Conservation (phyloP, 169 alveolate species). For the Theileria sp. region DNA sequence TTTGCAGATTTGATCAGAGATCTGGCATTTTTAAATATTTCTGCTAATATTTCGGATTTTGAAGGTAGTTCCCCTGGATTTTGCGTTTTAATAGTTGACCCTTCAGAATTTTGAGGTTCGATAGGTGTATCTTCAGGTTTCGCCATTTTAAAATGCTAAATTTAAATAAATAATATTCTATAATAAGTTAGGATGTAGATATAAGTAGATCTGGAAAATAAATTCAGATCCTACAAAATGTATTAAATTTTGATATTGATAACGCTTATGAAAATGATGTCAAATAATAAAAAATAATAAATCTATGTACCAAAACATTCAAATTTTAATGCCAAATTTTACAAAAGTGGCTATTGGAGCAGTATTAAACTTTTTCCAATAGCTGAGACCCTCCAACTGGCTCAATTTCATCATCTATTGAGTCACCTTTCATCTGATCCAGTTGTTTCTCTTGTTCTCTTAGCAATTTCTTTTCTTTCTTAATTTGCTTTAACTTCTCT, state of each 20-base stretch:
- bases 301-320: background rate
- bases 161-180: no score
- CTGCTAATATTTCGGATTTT: background rate
- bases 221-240: background rate
- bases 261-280: background rate
- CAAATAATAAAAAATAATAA: no score
- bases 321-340: no score
- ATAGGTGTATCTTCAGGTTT: no score
- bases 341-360: background rate
- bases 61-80: no score
- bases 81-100: no score
- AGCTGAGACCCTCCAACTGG: background rate
- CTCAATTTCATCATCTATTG: background rate
- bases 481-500: background rate
- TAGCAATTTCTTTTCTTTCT: slow-evolving; percentile 1
- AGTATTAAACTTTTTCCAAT: background rate
- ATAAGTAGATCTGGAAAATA: background rate
- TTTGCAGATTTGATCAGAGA: background rate
- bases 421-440: slow-evolving; percentile 12
- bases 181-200: background rate
- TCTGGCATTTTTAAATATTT: no score
- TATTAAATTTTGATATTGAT: no score
- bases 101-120: no score
- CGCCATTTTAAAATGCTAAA: background rate
- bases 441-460: background rate